Evolutionary conservation across 2,329 filamentous ascomycete genomes (phyloP).

Genomic region (Pseudogymnoascus sp.): DNA sequence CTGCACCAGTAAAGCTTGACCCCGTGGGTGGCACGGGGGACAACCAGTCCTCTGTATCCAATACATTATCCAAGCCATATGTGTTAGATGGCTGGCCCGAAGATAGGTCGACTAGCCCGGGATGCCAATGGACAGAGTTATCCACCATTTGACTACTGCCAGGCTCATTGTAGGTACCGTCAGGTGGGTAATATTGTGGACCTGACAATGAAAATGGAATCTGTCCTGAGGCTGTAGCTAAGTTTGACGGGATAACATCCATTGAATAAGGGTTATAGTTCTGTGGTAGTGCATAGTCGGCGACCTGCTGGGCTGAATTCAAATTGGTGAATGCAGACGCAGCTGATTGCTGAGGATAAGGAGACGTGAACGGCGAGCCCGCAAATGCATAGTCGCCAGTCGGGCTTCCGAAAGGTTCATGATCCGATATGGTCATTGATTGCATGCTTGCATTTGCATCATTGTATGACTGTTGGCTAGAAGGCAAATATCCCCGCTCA

Average conservation of each 20-base stretch:
- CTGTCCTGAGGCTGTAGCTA: not conserved
- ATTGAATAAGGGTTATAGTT: not conserved
- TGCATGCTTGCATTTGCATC: conserved; percentile 1
- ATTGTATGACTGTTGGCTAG: not conserved
- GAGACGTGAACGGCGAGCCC: not conserved
- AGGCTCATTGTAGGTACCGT: not conserved
- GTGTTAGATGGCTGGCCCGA: not conserved
- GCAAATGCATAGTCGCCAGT: conserved; percentile 1
- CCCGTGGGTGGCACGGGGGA: not conserved
- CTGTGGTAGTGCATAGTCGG: not conserved
- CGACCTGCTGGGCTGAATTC: not conserved
- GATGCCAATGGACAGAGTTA: not conserved
- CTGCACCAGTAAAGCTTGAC: not conserved
- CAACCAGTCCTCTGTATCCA: not conserved
- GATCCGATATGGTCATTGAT: not conserved
- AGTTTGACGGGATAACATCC: not conserved
- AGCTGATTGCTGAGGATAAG: not conserved
- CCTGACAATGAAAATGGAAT: not conserved
- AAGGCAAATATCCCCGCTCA: not conserved
- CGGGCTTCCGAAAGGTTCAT: not conserved
- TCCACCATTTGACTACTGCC: not conserved
- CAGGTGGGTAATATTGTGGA: not conserved
- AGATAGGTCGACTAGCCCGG: not conserved
- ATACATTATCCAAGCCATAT: not conserved
- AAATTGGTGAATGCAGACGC: not conserved